Percentiles rank a stretch among this genome's conserved stretches.
phyloP scores from a whole-genome alignment of 106 monocot genomes.

The Vanilla planifolia region DNA sequence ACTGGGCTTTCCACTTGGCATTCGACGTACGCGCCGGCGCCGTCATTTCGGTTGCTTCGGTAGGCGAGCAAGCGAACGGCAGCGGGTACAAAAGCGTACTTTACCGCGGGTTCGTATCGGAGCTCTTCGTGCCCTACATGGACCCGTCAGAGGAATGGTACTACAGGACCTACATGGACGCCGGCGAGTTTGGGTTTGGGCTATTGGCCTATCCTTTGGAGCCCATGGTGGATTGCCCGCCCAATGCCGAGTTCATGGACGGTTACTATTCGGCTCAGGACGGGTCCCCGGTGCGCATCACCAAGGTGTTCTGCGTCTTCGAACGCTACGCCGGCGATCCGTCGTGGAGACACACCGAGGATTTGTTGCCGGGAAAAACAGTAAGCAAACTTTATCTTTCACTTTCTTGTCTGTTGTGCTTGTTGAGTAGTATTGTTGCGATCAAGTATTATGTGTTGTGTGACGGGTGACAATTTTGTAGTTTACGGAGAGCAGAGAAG shows the following conservation, averaged over 20 bases:
- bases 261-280: constrained; percentile 31
- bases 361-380: constrained; percentile 28
- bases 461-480: neutral
- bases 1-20: constrained; percentile 68
- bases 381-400: constrained; percentile 15
- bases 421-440: too few species aligned
- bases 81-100: constrained; percentile 41
- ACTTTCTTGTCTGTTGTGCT: neutral
- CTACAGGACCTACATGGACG: constrained; percentile 60
- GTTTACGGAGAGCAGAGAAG: constrained; percentile 50
- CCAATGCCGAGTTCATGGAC: constrained; percentile 48
- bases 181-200: constrained; percentile 72
- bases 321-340: constrained; percentile 55
- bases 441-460: neutral
- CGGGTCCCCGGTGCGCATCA: constrained; percentile 27
- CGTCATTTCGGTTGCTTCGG: constrained; percentile 50
- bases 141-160: constrained; percentile 77
- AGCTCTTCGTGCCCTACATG: constrained; percentile 82
- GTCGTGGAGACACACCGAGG: constrained; percentile 64
- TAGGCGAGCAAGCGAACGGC: neutral
- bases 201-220: constrained; percentile 24
- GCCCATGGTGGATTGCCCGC: constrained; percentile 51
- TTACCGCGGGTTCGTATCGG: constrained; percentile 57
- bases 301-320: constrained; percentile 55
- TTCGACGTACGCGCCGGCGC: constrained; percentile 59